Evolutionary conservation across 495 filamentous ascomycete species (phyloP).

Genomic region (Penicillium coffeae): DNA sequence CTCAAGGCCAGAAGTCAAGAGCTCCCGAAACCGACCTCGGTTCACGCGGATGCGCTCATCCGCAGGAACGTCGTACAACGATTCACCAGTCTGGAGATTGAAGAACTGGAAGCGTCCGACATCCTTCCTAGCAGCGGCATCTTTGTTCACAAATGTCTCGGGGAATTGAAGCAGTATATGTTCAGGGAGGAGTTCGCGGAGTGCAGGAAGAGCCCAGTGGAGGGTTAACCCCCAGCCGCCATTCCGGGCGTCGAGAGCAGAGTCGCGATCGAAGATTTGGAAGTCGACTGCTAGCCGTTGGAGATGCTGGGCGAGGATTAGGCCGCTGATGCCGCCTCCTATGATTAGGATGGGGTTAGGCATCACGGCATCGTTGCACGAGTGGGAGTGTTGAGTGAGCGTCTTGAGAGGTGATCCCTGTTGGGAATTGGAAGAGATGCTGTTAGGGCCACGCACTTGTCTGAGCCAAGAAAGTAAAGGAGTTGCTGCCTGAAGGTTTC

Average conservation of each 20-base stretch:
- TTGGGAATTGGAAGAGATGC: too few relatives aligned
- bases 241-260: slow-evolving; percentile 34
- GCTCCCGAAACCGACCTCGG: slow-evolving; percentile 41
- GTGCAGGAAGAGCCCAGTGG: slow-evolving; percentile 52
- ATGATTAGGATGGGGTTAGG: slow-evolving; percentile 47
- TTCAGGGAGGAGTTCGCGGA: slow-evolving; percentile 47
- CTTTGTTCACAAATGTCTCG: slow-evolving; percentile 48
- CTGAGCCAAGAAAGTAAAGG: too few relatives aligned
- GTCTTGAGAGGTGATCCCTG: neutral
- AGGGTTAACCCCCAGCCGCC: slow-evolving; percentile 59
- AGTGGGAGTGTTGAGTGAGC: neutral
- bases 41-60: slow-evolving; percentile 47
- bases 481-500: too few relatives aligned
- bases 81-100: slow-evolving; percentile 45
- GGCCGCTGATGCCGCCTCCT: slow-evolving; percentile 57
- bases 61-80: slow-evolving; percentile 46
- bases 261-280: slow-evolving; percentile 54
- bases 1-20: slow-evolving; percentile 47
- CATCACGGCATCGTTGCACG: slow-evolving; percentile 8
- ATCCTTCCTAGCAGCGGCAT: slow-evolving; percentile 38
- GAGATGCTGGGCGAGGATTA: slow-evolving; percentile 57
- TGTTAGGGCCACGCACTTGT: too few relatives aligned
- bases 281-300: slow-evolving; percentile 42
- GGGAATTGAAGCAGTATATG: slow-evolving; percentile 44
- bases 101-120: slow-evolving; percentile 52